Base-by-base conservation (phyloP, 148 eudicot species). In the Salicornia ramosissima region DNA sequence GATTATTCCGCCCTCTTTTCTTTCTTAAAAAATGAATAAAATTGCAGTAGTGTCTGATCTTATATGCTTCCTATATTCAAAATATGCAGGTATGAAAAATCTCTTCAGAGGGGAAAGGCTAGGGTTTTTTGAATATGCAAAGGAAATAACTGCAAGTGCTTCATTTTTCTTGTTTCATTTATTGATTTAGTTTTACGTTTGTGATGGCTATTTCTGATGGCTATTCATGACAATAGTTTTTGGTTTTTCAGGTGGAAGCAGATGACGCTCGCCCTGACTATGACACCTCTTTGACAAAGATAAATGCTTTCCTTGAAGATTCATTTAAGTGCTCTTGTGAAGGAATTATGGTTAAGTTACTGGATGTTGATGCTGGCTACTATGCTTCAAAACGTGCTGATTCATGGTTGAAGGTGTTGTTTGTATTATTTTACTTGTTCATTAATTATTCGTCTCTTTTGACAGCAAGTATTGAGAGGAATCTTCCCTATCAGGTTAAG, bases 291-390 rank as follows among this genome's bases (percentile, higher is more conserved):
- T 31, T 86, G 75, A 74, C 75, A 53, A 87, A 68, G 75, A 89
- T 95, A 39, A 89, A 83, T 76, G 64, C 69, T 52, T 95, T 91
- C 75, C 89, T 95, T 67, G 87, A 87, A 65, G 86, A 83, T 78
- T 92, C 99, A 56, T 75, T 91, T 29, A 80, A 68, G 55, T 86
- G 96, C 30, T 91, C 91, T 2, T 95, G 99, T 85, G 99, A 95
- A 89, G 99, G 99, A 70, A 82, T 95, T 46, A 95, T 95, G 91
- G 87, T 89, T 76, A 95, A 95, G 80, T 82, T 91, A 68, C 86
- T 95, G 46, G 99, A 95, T 78, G 72, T 84, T 74, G 93, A 91
- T 83, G 91, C 96, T 65, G 84, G 85, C 52, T 95, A 95, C 83
- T 75, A 83, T 70, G 96, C 97, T 75, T 95, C 99, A 71, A 91